Evolutionary conservation across 2,329 filamentous ascomycete species (phyloP), one percentile per base, ranked within the genome.

Genomic region (Macrophomina tecta): DNA sequence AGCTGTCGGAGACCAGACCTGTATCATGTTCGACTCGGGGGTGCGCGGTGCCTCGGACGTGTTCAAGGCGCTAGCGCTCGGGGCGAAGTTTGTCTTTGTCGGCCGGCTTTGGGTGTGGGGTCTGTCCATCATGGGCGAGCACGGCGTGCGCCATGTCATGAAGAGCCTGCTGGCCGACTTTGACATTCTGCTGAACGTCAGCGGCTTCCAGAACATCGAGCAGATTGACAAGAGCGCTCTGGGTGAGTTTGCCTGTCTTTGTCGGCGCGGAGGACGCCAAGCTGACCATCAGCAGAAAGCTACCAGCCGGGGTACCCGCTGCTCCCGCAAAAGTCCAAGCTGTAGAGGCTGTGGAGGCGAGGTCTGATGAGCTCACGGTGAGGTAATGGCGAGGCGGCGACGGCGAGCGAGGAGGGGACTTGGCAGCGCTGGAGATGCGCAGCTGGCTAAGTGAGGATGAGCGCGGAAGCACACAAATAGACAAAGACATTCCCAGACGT

Each of bases 41-140:
- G 77, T 89, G 0, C 80, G 86, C 0, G 82, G 83, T 5, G 86
- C 84, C 1, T 81, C 83, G 14, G 87, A 89, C 71, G 81, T 89
- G 11, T 83, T 86, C 73, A 89, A 89, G 72, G 87, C 87, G 0
- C 77, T 89, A 14, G 86, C 86, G 0, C 75, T 89, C 7, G 87
- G 87, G 2, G 87, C 87, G 0, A 86, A 86, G 69, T 88, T 88
- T 69, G 86, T 89, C 36, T 87, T 89, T 66, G 79, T 90, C 0
- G 87, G 88, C 0, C 74, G 88, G 5, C 80, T 89, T 3, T 89
- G 85, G 82, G 80, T 90, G 28, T 90, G 84, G 82, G 87, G 84
- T 0, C 73, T 90, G 9, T 82, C 82, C 48, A 87, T 88, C 65
- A 85, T 84, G 75, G 87, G 87, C 11, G 86, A 89, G 73, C 77